Percentiles rank a stretch among this genome's conserved stretches.
Conservation (phyloP, 2,329 filamentous ascomycete species). For the Chaetomium strumarium region DNA sequence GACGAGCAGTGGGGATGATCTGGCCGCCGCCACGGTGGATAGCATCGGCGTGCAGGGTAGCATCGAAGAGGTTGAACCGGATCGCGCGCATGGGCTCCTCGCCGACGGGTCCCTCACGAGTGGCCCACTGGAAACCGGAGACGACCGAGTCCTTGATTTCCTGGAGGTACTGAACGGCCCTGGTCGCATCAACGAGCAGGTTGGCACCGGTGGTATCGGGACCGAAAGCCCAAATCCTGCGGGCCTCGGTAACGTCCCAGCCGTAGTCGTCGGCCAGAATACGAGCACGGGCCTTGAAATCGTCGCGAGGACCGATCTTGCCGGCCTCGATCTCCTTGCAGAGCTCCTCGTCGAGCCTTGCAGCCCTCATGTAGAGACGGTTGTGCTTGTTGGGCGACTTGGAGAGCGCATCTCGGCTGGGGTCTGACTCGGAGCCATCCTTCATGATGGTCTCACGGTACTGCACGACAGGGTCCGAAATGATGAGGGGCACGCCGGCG, state of each 20-base stretch:
- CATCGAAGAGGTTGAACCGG: slow-evolving; percentile 99
- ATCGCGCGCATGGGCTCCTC: slow-evolving; percentile 97
- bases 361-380: slow-evolving; percentile 93
- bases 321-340: slow-evolving; percentile 82
- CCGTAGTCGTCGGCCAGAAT: slow-evolving; percentile 92
- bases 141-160: slow-evolving; percentile 99
- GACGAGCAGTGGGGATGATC: slow-evolving; percentile 95
- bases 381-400: slow-evolving; percentile 99
- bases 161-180: slow-evolving; percentile 99
- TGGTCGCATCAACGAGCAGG: slow-evolving; percentile 98
- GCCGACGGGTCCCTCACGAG: slow-evolving; percentile 91
- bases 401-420: slow-evolving; percentile 93
- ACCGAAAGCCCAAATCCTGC: slow-evolving; percentile 99
- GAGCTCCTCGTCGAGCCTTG: slow-evolving; percentile 89
- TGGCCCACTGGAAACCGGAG: slow-evolving; percentile 99
- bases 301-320: slow-evolving; percentile 91
- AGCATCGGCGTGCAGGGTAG: slow-evolving; percentile 98
- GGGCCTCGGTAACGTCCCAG: slow-evolving; percentile 99
- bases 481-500: slow-evolving; percentile 93
- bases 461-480: slow-evolving; percentile 96
- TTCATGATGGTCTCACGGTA: slow-evolving; percentile 90
- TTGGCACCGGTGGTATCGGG: slow-evolving; percentile 97
- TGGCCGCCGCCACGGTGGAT: slow-evolving; percentile 99
- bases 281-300: slow-evolving; percentile 98
- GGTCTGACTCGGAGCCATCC: slow-evolving; percentile 45